A percentile compares a stretch with the other conserved stretches of the same genome.
Evolutionary conservation across 345 rosid genomes (phyloP).

Genomic region (Carallia brachiata): DNA sequence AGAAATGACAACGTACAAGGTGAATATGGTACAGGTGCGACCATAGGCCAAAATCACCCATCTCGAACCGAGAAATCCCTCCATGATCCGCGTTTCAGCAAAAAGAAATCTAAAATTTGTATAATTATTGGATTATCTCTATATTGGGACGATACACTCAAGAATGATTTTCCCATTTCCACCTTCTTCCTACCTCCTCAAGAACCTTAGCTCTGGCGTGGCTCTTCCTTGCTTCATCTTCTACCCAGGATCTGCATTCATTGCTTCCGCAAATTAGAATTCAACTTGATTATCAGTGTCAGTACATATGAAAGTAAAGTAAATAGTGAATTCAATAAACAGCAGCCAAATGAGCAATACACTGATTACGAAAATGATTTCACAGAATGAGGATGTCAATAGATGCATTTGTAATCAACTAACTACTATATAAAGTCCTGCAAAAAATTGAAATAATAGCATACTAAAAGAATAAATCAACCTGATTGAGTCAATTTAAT

Average conservation of each 20-base stretch:
- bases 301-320: too few relatives aligned
- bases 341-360: too few relatives aligned
- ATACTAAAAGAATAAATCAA: not conserved
- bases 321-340: too few relatives aligned
- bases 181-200: slow-evolving; percentile 75
- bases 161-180: slow-evolving; percentile 70
- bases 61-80: not conserved
- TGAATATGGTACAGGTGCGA: slow-evolving; percentile 1
- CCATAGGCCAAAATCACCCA: not conserved
- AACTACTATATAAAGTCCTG: not conserved
- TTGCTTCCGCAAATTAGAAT: slow-evolving; percentile 7
- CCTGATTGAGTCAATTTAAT: too few relatives aligned
- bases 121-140: slow-evolving; percentile 2
- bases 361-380: not conserved
- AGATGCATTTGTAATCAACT: not conserved
- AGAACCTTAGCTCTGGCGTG: slow-evolving; percentile 85
- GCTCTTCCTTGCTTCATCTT: slow-evolving; percentile 89
- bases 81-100: too few relatives aligned
- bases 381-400: not conserved
- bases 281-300: not conserved
- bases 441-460: not conserved
- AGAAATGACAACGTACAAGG: not conserved
- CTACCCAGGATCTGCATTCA: slow-evolving; percentile 78
- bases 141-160: slow-evolving; percentile 13
- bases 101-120: not conserved